Evolutionary conservation across 768 basidiomycete species (phyloP), one percentile per base, ranked within the genome.

Genomic region (Peribolospora baueri): DNA sequence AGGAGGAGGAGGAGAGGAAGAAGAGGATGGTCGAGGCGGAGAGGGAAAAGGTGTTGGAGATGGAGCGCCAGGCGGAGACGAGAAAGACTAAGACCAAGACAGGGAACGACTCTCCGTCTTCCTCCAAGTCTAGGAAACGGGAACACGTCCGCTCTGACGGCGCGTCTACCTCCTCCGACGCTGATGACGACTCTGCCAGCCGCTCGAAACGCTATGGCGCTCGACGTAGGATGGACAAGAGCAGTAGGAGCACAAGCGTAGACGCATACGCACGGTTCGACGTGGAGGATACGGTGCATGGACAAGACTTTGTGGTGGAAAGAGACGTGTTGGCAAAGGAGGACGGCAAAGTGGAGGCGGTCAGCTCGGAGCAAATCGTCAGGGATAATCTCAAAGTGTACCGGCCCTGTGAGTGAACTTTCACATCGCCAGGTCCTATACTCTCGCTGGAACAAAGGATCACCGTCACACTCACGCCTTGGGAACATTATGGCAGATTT

Each of bases 351-450:
- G 46, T 53, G 1, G 42, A 43, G 4, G 42, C 37, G 9, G 55
- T 50, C 43, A 50, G 52, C 14, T 54, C 45, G 2, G 60, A 58
- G 51, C 8, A n/a, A 2, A 46, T 58, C 6, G 60, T 58, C 5
- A 5, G 48, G 8, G 41, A 45, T 2, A 57, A 57, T 39, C 37
- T 38, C 9, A n/a, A 7, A 1, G 56, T 54, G 7, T 58, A 61
- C 10, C 11, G 42, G 0, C 10, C 47, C 4, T 56, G 58, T 61
- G 50, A 37, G 60, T 51, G 25, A 25, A 5, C 36, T 40, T 42
- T 11, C 37, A 1, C 10, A 13, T 10, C 5, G 3, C 39, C 14
- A n/a, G 2, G 7, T 0, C 3, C 10, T 13, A 4, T 11, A 3
- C 7, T 5, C 10, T 25, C 7, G 13, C 9, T 14, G 9, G 37